Percentiles rank a stretch among this genome's conserved stretches.
phyloP scores from a whole-genome alignment of 768 basidiomycete species.

The Hericium coralloides region DNA sequence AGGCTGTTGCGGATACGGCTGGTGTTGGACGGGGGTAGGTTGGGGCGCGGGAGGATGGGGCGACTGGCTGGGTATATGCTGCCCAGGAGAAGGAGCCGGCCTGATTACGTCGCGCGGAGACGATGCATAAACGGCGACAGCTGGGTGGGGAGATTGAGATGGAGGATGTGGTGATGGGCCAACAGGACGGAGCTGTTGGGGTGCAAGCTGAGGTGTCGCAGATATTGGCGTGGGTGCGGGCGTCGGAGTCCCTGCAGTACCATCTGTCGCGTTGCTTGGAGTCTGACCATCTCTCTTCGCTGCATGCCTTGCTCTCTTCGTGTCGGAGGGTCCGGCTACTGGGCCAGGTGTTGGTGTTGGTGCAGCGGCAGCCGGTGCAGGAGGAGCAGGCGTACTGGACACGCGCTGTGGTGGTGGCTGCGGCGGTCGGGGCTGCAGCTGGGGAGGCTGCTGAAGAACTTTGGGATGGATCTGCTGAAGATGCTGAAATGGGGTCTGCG shows the following conservation, averaged over 20 bases:
- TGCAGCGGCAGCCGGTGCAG: conserved; percentile 14
- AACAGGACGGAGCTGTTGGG: background rate
- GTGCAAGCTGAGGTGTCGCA: background rate
- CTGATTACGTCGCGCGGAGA: background rate
- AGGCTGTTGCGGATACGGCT: background rate
- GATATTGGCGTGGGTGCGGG: background rate
- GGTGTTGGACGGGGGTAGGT: conserved; percentile 1
- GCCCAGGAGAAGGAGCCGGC: background rate
- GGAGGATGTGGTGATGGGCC: background rate
- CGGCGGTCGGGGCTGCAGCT: conserved; percentile 3
- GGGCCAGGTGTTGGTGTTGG: conserved; percentile 15
- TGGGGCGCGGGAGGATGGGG: background rate
- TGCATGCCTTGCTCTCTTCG: conserved; percentile 1
- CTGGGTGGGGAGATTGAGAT: conserved; percentile 1
- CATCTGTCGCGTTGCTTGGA: background rate
- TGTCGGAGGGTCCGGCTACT: conserved; percentile 14
- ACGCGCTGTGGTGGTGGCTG: conserved; percentile 10
- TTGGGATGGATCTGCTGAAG: background rate
- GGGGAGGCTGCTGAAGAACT: conserved; percentile 1
- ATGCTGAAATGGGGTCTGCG: conserved; percentile 3
- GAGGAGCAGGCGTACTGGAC: background rate
- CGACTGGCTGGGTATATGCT: background rate
- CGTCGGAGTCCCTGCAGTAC: background rate
- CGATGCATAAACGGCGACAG: background rate
- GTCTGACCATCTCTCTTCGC: background rate